These are phyloP conservation scores for Nissolia schottii DNA, from an alignment of 306 rosid genomes.

Conservation along the genomic window DNA sequence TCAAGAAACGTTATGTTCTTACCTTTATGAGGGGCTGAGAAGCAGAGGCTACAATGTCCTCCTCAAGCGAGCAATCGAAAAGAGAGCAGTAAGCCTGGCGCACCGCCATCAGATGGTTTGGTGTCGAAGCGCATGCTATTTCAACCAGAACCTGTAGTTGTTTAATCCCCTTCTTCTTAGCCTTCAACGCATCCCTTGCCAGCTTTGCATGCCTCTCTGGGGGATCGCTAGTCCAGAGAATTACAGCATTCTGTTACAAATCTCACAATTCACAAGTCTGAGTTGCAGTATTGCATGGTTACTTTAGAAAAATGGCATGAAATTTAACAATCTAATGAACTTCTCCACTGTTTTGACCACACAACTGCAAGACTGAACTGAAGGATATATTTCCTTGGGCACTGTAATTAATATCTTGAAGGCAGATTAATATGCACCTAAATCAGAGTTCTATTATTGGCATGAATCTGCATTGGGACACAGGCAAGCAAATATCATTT, in stretches of 20 bases:
- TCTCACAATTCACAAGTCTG: not conserved
- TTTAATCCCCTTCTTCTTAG: conserved; percentile 37
- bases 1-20: conserved; percentile 15
- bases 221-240: conserved; percentile 74
- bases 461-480: not conserved
- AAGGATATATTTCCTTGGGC: not conserved
- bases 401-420: not conserved
- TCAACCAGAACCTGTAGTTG: conserved; percentile 63
- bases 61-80: conserved; percentile 77
- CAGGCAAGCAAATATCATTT: not conserved
- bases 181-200: conserved; percentile 55
- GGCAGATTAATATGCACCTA: not conserved
- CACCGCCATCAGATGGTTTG: conserved; percentile 79
- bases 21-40: conserved; percentile 71
- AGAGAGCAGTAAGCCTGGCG: conserved; percentile 72
- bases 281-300: not conserved
- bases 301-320: not conserved
- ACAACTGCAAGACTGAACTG: not conserved
- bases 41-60: conserved; percentile 61
- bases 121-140: conserved; percentile 85
- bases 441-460: not conserved
- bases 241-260: conserved; percentile 61
- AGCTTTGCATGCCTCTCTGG: conserved; percentile 77
- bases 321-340: not conserved
- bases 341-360: not conserved